phyloP scores from a whole-genome alignment of 202 grass and related monocot species.

The Schoenoplectus tabernaemontani region DNA sequence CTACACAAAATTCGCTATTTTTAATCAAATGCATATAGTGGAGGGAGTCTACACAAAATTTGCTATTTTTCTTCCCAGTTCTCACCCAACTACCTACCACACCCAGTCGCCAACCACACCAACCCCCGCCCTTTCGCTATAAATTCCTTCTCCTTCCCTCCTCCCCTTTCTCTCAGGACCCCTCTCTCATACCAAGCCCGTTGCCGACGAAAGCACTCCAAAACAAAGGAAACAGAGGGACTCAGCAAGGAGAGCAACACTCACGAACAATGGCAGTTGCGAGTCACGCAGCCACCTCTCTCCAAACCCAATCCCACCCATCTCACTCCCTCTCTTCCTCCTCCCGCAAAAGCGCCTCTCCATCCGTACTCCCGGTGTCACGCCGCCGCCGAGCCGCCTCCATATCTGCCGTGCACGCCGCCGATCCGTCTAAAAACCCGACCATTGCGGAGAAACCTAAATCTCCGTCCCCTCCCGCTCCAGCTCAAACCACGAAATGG shows the following conservation, averaged over 20 bases:
- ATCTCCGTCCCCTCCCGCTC: slow-evolving; percentile 14
- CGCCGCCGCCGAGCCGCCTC: slow-evolving; percentile 36
- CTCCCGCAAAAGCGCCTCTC: slow-evolving; percentile 18
- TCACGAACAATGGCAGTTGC: slow-evolving; percentile 17
- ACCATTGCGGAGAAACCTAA: slow-evolving; percentile 31
- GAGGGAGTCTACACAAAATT: neutral
- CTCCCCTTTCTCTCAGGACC: neutral
- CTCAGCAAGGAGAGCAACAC: neutral
- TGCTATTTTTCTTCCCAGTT: neutral
- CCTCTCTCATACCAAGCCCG: neutral
- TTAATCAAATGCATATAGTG: too few species aligned
- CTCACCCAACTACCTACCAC: slow-evolving; percentile 16
- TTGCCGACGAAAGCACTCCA: neutral
- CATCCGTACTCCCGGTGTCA: slow-evolving; percentile 16
- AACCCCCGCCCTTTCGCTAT: slow-evolving; percentile 8
- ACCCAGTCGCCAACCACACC: slow-evolving; percentile 11
- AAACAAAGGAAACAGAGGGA: neutral
- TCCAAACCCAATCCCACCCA: neutral
- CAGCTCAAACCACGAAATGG: slow-evolving; percentile 34
- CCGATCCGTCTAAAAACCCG: slow-evolving; percentile 49
- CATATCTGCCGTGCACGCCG: slow-evolving; percentile 50
- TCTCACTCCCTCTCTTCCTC: neutral
- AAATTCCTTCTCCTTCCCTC: neutral
- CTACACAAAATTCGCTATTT: neutral
- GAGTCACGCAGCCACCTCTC: slow-evolving; percentile 6